These are phyloP conservation scores for Senna siamea DNA, from an alignment of 306 rosid genomes.

Conservation along the genomic window DNA sequence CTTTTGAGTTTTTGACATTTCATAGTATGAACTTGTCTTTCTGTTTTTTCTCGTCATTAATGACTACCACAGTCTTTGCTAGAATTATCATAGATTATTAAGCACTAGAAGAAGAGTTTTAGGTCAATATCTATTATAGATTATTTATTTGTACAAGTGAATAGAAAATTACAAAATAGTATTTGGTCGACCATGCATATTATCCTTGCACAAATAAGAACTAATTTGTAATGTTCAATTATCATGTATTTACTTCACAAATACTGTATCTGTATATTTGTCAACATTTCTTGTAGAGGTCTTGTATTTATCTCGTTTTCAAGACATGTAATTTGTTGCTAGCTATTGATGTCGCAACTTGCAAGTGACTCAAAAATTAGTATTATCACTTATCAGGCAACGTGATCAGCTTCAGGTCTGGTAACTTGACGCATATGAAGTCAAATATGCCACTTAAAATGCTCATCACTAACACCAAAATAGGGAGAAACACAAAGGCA, in stretches of 20 bases:
- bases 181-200: conserved; percentile 9
- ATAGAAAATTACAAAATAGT: conserved; percentile 4
- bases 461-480: conserved; percentile 95
- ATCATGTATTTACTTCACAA: not conserved
- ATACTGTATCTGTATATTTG: not conserved
- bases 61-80: conserved; percentile 22
- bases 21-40: conserved; percentile 14
- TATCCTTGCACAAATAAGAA: not conserved
- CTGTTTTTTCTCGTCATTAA: conserved; percentile 2
- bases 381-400: conserved; percentile 65
- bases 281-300: not conserved
- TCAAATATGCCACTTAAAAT: conserved; percentile 70
- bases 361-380: conserved; percentile 33
- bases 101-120: conserved; percentile 12
- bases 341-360: no score
- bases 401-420: conserved; percentile 88
- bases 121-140: conserved; percentile 7
- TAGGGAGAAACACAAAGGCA: conserved; percentile 95
- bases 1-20: not conserved
- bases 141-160: conserved; percentile 21
- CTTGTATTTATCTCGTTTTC: not conserved
- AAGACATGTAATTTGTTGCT: not conserved
- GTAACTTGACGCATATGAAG: conserved; percentile 62
- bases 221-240: conserved; percentile 10
- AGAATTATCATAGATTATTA: conserved; percentile 1